phyloP scores from a whole-genome alignment of 2,329 filamentous ascomycete genomes.

The Epichloe scottii region DNA sequence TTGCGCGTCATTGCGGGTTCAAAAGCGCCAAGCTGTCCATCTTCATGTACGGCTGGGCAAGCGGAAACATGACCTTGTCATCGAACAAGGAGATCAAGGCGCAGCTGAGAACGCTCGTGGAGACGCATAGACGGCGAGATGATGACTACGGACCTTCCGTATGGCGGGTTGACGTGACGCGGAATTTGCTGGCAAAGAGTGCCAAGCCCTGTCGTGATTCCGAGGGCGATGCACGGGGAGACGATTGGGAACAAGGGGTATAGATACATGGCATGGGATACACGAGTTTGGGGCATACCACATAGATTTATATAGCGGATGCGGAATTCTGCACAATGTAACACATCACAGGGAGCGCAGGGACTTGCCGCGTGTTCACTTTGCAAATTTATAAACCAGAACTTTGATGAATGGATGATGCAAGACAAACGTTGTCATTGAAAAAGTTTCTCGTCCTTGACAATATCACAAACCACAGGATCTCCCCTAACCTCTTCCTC shows the following conservation, averaged over 20 bases:
- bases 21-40: constrained; percentile 26
- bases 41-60: constrained; percentile 28
- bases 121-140: constrained; percentile 15
- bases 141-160: constrained; percentile 20
- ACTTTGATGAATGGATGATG: too few relatives aligned
- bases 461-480: too few relatives aligned
- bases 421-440: too few relatives aligned
- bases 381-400: not conserved
- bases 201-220: constrained; percentile 12
- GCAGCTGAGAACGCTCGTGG: constrained; percentile 23
- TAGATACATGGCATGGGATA: too few relatives aligned
- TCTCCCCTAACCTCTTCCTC: not conserved
- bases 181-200: constrained; percentile 21
- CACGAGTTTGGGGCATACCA: too few relatives aligned
- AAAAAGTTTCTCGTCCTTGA: too few relatives aligned
- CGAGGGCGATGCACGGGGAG: not conserved
- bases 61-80: constrained; percentile 22
- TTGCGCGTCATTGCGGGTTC: constrained; percentile 19
- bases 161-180: constrained; percentile 22
- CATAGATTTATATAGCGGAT: too few relatives aligned
- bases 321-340: too few relatives aligned
- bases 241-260: too few relatives aligned
- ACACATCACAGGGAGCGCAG: too few relatives aligned
- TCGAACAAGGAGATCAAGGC: constrained; percentile 29
- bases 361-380: not conserved